A percentile compares a stretch with the other conserved stretches of the same genome.
These are phyloP conservation scores for Emiliania huxleyi DNA, from an alignment of 78 protist genomes.

Conservation along the genomic window DNA sequence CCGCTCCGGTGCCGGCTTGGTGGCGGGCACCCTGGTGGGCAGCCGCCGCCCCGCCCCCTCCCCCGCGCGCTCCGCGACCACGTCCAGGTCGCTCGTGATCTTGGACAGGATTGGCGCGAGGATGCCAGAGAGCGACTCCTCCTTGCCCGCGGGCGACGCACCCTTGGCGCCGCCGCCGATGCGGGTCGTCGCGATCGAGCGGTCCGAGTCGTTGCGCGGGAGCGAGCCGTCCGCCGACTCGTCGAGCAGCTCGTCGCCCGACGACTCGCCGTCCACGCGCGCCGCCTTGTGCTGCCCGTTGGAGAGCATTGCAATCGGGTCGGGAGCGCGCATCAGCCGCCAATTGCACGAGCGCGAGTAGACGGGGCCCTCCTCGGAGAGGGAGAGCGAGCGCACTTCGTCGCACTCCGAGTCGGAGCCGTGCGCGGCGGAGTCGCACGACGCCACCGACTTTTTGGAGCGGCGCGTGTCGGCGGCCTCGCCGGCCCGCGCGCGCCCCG, in stretches of 20 bases:
- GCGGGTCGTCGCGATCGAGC: too few species aligned
- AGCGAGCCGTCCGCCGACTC: not conserved
- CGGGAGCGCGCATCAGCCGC: not conserved
- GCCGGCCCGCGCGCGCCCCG: not conserved
- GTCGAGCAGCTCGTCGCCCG: not conserved
- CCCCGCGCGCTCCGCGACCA: not conserved
- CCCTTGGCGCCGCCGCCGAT: too few species aligned
- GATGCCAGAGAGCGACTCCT: not conserved
- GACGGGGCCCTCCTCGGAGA: not conserved
- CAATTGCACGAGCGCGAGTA: not conserved
- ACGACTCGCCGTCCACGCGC: not conserved
- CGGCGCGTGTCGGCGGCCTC: not conserved
- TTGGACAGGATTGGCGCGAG: not conserved
- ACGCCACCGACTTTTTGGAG: too few species aligned
- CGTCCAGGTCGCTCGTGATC: not conserved
- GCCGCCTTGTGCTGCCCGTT: not conserved
- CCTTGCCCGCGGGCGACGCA: not conserved
- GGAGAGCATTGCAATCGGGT: not conserved
- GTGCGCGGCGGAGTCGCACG: not conserved
- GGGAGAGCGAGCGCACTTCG: conserved; percentile 7
- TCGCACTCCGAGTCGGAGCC: not conserved
- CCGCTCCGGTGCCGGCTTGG: not conserved
- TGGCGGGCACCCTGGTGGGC: not conserved
- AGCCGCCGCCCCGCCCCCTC: not conserved
- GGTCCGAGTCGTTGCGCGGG: too few species aligned